These are phyloP conservation scores for Cyclotella atomus DNA, from an alignment of 108 stramenopile genomes.

Conservation along the genomic window DNA sequence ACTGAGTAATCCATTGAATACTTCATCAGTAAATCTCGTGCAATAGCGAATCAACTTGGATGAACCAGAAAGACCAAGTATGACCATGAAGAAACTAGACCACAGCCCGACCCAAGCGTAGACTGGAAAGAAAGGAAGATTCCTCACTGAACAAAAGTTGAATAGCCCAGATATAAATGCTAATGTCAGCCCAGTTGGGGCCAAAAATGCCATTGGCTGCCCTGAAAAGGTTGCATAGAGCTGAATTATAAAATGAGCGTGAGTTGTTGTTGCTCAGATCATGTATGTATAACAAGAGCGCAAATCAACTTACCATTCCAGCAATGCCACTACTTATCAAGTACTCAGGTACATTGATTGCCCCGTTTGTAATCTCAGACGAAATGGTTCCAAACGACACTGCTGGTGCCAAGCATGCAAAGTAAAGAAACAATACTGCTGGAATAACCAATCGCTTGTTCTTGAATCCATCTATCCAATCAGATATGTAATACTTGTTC, in stretches of 20 bases:
- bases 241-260: too few species aligned
- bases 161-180: constrained; percentile 93
- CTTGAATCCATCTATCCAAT: constrained; percentile 80
- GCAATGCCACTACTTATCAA: constrained; percentile 82
- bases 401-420: constrained; percentile 93
- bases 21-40: constrained; percentile 97
- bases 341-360: constrained; percentile 93
- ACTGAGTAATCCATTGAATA: constrained; percentile 94
- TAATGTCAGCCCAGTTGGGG: constrained; percentile 95
- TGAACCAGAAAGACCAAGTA: constrained; percentile 82
- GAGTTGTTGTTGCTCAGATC: too few species aligned
- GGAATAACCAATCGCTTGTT: constrained; percentile 77
- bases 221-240: constrained; percentile 85
- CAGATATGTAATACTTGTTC: constrained; percentile 60
- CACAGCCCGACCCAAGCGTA: constrained; percentile 96
- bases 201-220: constrained; percentile 97
- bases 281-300: too few species aligned
- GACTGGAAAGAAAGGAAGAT: constrained; percentile 91
- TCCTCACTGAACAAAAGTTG: constrained; percentile 71
- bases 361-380: constrained; percentile 83
- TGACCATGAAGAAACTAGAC: constrained; percentile 87
- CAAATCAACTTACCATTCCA: constrained; percentile 73
- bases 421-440: constrained; percentile 93
- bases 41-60: constrained; percentile 89
- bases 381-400: constrained; percentile 95